These are phyloP conservation scores for Nadsonia commutata DNA, from an alignment of 1,139 yeast genomes.

Conservation along the genomic window DNA sequence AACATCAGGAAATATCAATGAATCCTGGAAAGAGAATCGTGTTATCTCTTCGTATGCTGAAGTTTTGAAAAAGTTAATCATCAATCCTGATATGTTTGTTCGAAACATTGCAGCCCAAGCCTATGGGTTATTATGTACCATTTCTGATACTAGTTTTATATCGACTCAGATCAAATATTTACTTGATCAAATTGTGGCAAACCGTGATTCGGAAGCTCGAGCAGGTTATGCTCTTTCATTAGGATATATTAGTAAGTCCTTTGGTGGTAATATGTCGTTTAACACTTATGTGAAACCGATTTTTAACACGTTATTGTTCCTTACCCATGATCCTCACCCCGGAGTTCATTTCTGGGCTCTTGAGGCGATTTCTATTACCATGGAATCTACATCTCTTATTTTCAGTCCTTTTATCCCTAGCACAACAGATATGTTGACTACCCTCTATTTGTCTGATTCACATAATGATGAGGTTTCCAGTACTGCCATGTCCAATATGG, in stretches of 20 bases:
- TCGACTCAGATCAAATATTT: conserved; percentile 38
- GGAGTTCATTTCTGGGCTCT: conserved; percentile 62
- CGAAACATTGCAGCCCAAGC: conserved; percentile 49
- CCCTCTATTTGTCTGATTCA: conserved; percentile 35
- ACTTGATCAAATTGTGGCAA: conserved; percentile 47
- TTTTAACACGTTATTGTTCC: conserved; percentile 42
- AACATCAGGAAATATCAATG: conserved; percentile 6
- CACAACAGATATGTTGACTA: conserved; percentile 33
- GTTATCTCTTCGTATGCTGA: conserved; percentile 40
- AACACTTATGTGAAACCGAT: conserved; percentile 29
- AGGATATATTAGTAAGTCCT: conserved; percentile 41
- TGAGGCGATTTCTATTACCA: conserved; percentile 39
- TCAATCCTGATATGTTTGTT: conserved; percentile 15
- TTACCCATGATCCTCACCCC: conserved; percentile 74
- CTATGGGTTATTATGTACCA: conserved; percentile 44
- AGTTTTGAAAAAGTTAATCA: conserved; percentile 37
- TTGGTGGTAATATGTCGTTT: conserved; percentile 27
- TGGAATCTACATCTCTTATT: conserved; percentile 29
- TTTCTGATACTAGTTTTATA: conserved; percentile 26
- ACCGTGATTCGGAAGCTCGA: conserved; percentile 47
- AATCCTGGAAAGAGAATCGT: conserved; percentile 13
- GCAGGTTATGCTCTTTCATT: conserved; percentile 49
- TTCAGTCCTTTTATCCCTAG: conserved; percentile 25
- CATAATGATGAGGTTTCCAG: conserved; percentile 37
- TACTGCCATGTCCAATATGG: conserved; percentile 33